Evolutionary conservation across 2,329 filamentous ascomycete genomes (phyloP), one percentile per base, ranked within the genome.

Genomic region (Trichoderma aggressivum): DNA sequence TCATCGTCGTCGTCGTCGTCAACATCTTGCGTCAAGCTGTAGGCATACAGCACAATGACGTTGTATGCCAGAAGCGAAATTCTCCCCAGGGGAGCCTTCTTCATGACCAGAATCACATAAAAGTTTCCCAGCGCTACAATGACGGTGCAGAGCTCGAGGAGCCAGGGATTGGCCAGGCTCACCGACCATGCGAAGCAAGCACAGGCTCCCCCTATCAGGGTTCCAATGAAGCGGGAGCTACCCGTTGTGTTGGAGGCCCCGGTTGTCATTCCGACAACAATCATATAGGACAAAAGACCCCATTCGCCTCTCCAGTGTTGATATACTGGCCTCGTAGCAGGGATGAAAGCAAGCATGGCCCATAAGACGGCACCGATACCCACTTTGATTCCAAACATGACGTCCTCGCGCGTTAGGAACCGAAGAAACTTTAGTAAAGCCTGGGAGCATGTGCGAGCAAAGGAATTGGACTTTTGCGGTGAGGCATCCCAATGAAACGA

Each of bases 21-120:
- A 61, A 97, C 94, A 73, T 88, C 88, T 73, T 94, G 91, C 0
- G 92, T 91, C 11, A 98, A 86, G 68, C 93, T 96, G 82, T 98
- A 99, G 11, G 94, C 94, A 79, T 99, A 99, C 3, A 99, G 86
- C 8, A 94, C 94, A 21, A 93, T 95, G 56, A 99, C 90, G 78
- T 99, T 99, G 85, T 98, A 99, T 1, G 95, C 97, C 59, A 99
- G 87, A 78, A 98, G 88, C 73, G 97, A 96, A 78, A 98, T 98
- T 65, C 96, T 91, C 55, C 94, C 95, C 81, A 98, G 91, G 0
- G 95, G 94, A 0, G 93, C 94, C 79, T 95, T 95, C 58, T 92
- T 91, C 77, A 90, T 87, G 32, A 91, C 92, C 67, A 98, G 84
- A 74, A 97, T 98, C 77, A 98, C 90, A 80, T 95, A 97, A 77